Conservation (phyloP, 305 asterid genomes). For the Fraxinus xanthoxyloides region DNA sequence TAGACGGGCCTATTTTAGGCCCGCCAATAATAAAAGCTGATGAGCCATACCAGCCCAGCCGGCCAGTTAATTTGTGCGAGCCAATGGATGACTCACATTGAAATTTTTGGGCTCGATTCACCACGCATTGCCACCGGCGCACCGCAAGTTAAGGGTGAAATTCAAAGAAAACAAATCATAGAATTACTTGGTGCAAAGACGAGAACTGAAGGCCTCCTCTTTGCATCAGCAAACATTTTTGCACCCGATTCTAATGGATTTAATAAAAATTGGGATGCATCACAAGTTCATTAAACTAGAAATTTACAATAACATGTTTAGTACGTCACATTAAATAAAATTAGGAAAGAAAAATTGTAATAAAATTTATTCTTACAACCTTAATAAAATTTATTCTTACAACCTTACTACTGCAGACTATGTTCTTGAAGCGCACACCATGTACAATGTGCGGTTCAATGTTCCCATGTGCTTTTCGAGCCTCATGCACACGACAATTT, state of each 20-base stretch:
- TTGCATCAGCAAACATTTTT: neutral
- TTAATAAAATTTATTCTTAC: neutral
- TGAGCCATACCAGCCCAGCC: neutral
- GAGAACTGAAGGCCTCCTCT: neutral
- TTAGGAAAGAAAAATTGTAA: neutral
- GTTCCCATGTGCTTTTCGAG: neutral
- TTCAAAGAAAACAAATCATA: neutral
- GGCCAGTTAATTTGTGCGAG: neutral
- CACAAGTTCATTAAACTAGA: neutral
- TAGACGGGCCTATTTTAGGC: neutral
- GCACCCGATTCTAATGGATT: neutral
- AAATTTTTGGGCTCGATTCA: neutral
- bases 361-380: neutral
- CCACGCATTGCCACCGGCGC: neutral
- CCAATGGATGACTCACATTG: neutral
- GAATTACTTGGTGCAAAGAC: neutral
- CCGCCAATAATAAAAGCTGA: neutral
- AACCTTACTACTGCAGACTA: neutral
- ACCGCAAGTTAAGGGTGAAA: neutral
- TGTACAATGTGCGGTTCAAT: neutral
- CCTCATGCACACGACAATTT: neutral
- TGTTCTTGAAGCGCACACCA: neutral
- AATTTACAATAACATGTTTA: no score
- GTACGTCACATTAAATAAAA: neutral
- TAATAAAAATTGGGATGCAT: neutral